Conservation (phyloP, 164 flowering plant species). For the Macadamia integrifolia region DNA sequence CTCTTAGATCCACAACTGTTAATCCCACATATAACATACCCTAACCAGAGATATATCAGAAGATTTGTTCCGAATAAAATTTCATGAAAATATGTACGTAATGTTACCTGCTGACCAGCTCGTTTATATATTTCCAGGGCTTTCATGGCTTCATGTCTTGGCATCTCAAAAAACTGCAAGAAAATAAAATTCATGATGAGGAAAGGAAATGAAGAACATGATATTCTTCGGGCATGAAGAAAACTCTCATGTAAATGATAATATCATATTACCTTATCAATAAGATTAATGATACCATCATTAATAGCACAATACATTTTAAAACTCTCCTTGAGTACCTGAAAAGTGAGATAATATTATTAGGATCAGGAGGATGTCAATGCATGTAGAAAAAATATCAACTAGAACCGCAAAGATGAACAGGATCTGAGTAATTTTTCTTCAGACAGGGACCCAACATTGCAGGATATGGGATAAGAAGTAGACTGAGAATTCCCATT, state of each 20-base stretch:
- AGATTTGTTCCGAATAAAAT: background rate
- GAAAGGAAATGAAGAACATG: conserved; percentile 4
- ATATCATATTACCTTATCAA: conserved; percentile 73
- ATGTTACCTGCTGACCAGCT: conserved; percentile 90
- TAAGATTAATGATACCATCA: conserved; percentile 96
- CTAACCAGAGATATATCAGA: conserved; percentile 2
- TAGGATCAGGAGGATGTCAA: background rate
- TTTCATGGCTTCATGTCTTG: conserved; percentile 95
- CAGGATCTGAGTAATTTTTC: too few relatives aligned
- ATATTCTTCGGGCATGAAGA: background rate
- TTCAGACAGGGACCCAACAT: too few relatives aligned
- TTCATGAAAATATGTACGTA: background rate
- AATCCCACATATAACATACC: background rate
- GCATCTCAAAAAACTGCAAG: conserved; percentile 98
- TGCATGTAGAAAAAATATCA: background rate
- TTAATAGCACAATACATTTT: conserved; percentile 95
- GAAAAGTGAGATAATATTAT: conserved; percentile 16
- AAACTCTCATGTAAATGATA: background rate
- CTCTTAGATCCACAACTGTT: too few relatives aligned
- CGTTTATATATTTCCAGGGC: conserved; percentile 93
- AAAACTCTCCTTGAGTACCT: conserved; percentile 98
- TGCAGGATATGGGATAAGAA: too few relatives aligned
- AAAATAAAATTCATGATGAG: conserved; percentile 8
- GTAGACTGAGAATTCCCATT: too few relatives aligned
- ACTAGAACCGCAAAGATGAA: too few relatives aligned